Evolutionary conservation across 192 early-diverging fungal species (phyloP).

Genomic region (Funneliformis geosporum): DNA sequence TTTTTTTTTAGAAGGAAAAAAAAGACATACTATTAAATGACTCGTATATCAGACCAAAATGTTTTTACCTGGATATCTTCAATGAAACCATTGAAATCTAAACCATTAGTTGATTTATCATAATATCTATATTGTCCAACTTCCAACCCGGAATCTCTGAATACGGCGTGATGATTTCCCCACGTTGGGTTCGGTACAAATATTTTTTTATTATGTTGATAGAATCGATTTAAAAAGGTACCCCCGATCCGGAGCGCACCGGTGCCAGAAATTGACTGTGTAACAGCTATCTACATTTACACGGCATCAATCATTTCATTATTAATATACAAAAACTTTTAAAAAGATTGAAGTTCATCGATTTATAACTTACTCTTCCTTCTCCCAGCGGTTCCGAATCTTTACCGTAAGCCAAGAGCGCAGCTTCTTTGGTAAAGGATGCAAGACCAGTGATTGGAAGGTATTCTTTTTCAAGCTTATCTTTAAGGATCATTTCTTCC

Average conservation of each 20-base stretch:
- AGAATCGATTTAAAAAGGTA: conserved; percentile 81
- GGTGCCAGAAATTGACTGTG: conserved; percentile 97
- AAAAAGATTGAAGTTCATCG: neutral
- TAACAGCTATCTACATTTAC: conserved; percentile 63
- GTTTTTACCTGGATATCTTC: conserved; percentile 75
- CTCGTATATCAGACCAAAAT: neutral
- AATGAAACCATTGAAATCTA: conserved; percentile 90
- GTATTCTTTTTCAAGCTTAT: conserved; percentile 92
- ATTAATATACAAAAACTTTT: neutral
- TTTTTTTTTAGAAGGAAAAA: neutral
- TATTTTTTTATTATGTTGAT: conserved; percentile 80
- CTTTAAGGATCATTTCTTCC: conserved; percentile 70
- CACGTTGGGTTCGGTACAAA: conserved; percentile 93
- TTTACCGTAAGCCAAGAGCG: conserved; percentile 82
- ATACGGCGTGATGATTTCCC: conserved; percentile 97
- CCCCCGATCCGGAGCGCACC: conserved; percentile 95
- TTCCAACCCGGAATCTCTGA: conserved; percentile 86
- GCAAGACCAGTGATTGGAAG: conserved; percentile 91
- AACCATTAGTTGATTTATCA: conserved; percentile 88
- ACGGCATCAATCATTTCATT: too few relatives aligned
- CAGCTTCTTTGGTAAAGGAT: conserved; percentile 79
- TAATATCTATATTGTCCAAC: conserved; percentile 92
- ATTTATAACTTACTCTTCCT: conserved; percentile 52
- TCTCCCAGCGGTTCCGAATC: conserved; percentile 67
- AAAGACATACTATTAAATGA: neutral